Conservation (phyloP, 148 eudicot genomes). For the Dysphania ambrosioides region DNA sequence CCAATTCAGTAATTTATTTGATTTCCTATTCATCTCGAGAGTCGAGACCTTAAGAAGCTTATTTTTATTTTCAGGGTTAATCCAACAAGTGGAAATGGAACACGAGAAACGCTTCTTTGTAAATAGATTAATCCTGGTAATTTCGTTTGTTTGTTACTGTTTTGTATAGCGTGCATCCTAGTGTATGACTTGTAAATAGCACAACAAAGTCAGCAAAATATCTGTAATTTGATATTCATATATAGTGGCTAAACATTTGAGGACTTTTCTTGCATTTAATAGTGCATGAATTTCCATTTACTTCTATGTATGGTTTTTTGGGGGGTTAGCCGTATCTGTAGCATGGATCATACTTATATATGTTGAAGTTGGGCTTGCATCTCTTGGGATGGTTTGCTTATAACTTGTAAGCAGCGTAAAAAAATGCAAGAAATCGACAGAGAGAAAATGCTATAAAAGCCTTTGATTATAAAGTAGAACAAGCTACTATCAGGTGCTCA, state of each 20-base stretch:
- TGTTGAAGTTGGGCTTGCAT: not conserved
- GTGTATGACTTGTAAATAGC: not conserved
- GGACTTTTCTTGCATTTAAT: not conserved
- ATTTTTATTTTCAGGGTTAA: conserved; percentile 51
- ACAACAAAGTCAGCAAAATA: not conserved
- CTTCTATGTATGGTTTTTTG: not conserved
- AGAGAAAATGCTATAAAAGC: not conserved
- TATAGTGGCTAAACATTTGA: not conserved
- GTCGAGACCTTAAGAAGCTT: not conserved
- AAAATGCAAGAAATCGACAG: not conserved
- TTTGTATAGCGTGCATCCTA: conserved; percentile 9
- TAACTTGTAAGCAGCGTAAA: not conserved
- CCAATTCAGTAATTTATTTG: not conserved
- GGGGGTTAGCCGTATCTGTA: not conserved
- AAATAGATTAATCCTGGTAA: conserved; percentile 35
- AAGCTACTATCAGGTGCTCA: conserved; percentile 26
- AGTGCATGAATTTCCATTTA: not conserved
- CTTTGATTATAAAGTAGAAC: not conserved
- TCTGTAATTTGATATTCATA: not conserved
- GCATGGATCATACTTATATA: not conserved
- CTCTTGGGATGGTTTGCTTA: not conserved
- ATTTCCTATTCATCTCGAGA: not conserved
- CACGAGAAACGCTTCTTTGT: conserved; percentile 86
- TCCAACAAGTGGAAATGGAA: conserved; percentile 77
- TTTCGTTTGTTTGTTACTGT: not conserved